phyloP scores from a whole-genome alignment of 352 stramenopile species.

The Phytophthora crassamura region DNA sequence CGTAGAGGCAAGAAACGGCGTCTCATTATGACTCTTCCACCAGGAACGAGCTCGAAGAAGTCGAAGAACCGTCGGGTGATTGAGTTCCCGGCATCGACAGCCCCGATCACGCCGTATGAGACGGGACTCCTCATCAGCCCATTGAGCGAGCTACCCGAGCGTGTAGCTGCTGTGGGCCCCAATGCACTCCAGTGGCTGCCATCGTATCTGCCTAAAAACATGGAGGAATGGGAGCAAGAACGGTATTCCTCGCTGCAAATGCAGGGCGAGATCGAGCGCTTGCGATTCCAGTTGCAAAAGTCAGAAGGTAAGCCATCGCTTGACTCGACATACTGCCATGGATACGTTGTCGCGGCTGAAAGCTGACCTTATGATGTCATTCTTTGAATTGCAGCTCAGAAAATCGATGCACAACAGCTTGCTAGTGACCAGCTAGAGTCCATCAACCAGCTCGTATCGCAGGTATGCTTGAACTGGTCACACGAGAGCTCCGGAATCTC shows the following conservation, averaged over 20 bases:
- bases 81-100: constrained; percentile 70
- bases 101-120: constrained; percentile 73
- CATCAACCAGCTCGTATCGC: constrained; percentile 82
- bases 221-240: constrained; percentile 82
- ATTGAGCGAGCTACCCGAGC: constrained; percentile 69
- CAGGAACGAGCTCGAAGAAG: constrained; percentile 47
- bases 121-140: constrained; percentile 73
- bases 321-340: neutral
- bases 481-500: neutral
- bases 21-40: constrained; percentile 59
- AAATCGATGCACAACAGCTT: constrained; percentile 76
- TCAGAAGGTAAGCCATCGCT: constrained; percentile 54
- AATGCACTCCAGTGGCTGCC: constrained; percentile 77
- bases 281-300: constrained; percentile 77
- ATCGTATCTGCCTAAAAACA: constrained; percentile 71
- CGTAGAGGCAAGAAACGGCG: constrained; percentile 64
- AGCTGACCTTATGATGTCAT: neutral
- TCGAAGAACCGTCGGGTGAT: constrained; percentile 59
- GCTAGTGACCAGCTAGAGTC: constrained; percentile 82
- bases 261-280: constrained; percentile 80
- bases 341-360: too few relatives aligned
- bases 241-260: constrained; percentile 76
- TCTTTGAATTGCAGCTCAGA: constrained; percentile 52
- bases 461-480: constrained; percentile 38
- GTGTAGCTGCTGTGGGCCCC: constrained; percentile 69